A percentile compares a stretch with the other conserved stretches of the same genome.
Evolutionary conservation across 306 rosid species (phyloP).

Genomic region (Cicer chorassanicum): DNA sequence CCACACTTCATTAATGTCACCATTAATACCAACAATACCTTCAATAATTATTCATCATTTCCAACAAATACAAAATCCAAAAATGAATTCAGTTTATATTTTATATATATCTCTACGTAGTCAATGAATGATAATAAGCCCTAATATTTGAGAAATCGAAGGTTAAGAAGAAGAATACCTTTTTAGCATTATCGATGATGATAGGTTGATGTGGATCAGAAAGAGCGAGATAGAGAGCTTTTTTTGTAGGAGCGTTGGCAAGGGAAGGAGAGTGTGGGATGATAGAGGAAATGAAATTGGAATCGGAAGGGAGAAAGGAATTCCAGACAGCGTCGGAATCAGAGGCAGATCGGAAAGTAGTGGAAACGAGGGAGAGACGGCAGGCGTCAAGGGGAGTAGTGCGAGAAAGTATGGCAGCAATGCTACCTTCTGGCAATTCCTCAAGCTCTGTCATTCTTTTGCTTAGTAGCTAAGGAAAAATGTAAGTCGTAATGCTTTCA

Average conservation of each 20-base stretch:
- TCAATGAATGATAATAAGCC: no score
- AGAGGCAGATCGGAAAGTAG: slow-evolving; percentile 32
- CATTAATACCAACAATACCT: no score
- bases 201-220: slow-evolving; percentile 15
- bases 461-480: no score
- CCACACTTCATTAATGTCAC: no score
- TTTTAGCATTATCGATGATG: slow-evolving; percentile 32
- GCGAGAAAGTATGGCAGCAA: neutral
- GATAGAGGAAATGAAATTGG: neutral
- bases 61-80: no score
- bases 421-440: slow-evolving; percentile 38
- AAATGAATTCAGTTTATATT: no score
- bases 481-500: no score
- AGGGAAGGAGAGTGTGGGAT: slow-evolving; percentile 18
- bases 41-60: no score
- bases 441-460: neutral
- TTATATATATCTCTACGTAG: no score
- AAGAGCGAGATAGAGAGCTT: slow-evolving; percentile 39
- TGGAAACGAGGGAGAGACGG: slow-evolving; percentile 36
- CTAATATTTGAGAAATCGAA: no score
- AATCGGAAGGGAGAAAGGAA: slow-evolving; percentile 38
- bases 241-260: slow-evolving; percentile 28
- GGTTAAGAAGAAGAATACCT: slow-evolving; percentile 14
- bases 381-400: slow-evolving; percentile 33
- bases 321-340: slow-evolving; percentile 34